phyloP scores from a whole-genome alignment of 176 grass and related monocot species.

The Avena sativa region DNA sequence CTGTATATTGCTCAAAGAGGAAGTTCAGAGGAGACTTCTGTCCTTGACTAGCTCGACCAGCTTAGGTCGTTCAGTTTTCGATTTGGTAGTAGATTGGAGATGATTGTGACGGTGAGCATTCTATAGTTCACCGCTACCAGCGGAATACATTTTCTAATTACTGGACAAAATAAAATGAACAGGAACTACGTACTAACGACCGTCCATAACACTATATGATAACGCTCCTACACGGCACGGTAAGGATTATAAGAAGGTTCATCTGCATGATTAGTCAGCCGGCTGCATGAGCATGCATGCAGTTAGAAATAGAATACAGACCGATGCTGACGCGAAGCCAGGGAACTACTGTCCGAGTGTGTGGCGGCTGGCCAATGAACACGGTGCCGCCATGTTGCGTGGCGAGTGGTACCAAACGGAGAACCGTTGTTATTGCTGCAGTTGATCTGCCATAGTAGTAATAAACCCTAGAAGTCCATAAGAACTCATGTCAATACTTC shows the following conservation, averaged over 20 bases:
- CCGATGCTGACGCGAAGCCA: neutral
- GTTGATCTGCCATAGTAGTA: neutral
- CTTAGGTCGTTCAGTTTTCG: conserved; percentile 17
- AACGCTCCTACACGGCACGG: neutral
- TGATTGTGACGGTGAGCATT: neutral
- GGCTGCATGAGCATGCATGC: neutral
- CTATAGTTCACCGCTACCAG: neutral
- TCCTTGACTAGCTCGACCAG: neutral
- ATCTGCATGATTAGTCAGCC: neutral
- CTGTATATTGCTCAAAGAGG: neutral
- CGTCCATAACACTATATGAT: neutral
- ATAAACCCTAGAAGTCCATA: neutral
- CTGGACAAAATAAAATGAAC: neutral
- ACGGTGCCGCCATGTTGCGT: neutral
- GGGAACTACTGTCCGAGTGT: neutral
- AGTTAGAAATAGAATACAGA: neutral
- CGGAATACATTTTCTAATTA: neutral
- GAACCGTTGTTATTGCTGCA: neutral
- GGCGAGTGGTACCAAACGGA: neutral
- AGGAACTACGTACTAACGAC: neutral
- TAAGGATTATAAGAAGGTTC: neutral
- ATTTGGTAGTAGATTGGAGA: neutral
- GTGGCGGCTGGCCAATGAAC: neutral
- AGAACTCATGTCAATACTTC: neutral
- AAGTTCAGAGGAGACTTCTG: neutral